These are phyloP conservation scores for Astrothelium macrocarpum DNA, from an alignment of 495 filamentous ascomycete species.

Conservation along the genomic window DNA sequence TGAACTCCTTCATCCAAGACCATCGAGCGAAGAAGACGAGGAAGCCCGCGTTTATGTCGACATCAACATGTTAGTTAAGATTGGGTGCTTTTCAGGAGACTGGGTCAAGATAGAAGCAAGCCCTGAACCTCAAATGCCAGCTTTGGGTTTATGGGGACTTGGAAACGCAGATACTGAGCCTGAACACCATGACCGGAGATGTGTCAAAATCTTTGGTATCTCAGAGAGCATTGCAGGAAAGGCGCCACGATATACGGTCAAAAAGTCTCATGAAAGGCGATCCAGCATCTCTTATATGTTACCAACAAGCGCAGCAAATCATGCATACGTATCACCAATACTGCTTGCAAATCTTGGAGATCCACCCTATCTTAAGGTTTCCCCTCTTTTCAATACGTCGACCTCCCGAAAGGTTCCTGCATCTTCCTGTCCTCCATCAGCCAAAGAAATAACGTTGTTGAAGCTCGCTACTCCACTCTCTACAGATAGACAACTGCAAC, in stretches of 20 bases:
- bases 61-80: constrained; percentile 67
- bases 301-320: constrained; percentile 35
- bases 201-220: constrained; percentile 77
- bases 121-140: constrained; percentile 50
- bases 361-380: neutral
- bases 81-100: constrained; percentile 94
- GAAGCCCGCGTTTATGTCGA: constrained; percentile 86
- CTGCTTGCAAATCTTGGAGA: constrained; percentile 67
- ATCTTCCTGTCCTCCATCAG: constrained; percentile 54
- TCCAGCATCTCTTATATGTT: constrained; percentile 45
- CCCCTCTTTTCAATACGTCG: constrained; percentile 26
- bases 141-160: constrained; percentile 33
- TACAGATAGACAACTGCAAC: constrained; percentile 73
- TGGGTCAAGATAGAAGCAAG: constrained; percentile 83
- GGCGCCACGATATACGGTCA: constrained; percentile 44
- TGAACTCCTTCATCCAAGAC: constrained; percentile 75
- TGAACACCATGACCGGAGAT: constrained; percentile 50
- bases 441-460: constrained; percentile 82
- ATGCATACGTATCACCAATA: constrained; percentile 73
- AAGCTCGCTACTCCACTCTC: constrained; percentile 83
- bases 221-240: constrained; percentile 50
- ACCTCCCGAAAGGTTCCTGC: constrained; percentile 10
- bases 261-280: constrained; percentile 37
- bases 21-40: constrained; percentile 71
- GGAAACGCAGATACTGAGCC: constrained; percentile 40